Base-by-base conservation (phyloP, 805 yeast species). In the Saturnispora dispora region DNA sequence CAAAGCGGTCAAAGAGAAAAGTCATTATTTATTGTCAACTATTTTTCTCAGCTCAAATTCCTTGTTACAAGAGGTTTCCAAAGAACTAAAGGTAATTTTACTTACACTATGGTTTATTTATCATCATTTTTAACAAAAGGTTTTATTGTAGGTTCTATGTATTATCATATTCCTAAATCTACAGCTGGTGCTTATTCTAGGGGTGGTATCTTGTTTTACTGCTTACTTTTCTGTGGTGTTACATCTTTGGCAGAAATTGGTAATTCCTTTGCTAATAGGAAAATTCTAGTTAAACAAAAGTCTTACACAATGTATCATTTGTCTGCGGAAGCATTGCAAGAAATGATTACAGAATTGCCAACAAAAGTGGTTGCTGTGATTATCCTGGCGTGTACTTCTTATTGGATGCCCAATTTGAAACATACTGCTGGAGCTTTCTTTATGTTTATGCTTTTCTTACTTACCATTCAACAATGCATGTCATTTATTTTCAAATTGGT, bases 191-290 rank as follows among this genome's bases (percentile, higher is more conserved):
- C 82, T 49, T 79, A 75, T 62, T 76, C 78, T 51, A 72, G 85
- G 66, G 81, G 82, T 64, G 83, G 84, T 60, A 69, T 79, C 41
- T 66, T 82, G 65, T 81, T 81, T 64, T 80, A 77, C 60, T 78
- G 81, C 52, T 72, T 79, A 45, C 69, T 82, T 53, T 81, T 76
- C 59, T 79, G 79, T 67, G 82, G 82, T 42, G 74, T 81, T 56
- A 74, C 83, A 2, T 78, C 85, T 5, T 67, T 81, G 53, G 81
- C 83, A 63, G 86, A 80, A 68, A 79, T 82, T 57, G 75, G 81
- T 59, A 69, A 78, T 25, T 73, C 81, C 48, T 81, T 78, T 61
- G 76, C 78, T 48, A 77, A 76, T 47, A 76, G 85, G 70, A 77
- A 80, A n/a, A 79, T 81, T 57, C 72, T 81, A 46, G 81, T 78